A percentile compares a stretch with the other conserved stretches of the same genome.
Evolutionary conservation across 1,284 basidiomycete species (phyloP).

Genomic region (Mrakiaceae sp.): DNA sequence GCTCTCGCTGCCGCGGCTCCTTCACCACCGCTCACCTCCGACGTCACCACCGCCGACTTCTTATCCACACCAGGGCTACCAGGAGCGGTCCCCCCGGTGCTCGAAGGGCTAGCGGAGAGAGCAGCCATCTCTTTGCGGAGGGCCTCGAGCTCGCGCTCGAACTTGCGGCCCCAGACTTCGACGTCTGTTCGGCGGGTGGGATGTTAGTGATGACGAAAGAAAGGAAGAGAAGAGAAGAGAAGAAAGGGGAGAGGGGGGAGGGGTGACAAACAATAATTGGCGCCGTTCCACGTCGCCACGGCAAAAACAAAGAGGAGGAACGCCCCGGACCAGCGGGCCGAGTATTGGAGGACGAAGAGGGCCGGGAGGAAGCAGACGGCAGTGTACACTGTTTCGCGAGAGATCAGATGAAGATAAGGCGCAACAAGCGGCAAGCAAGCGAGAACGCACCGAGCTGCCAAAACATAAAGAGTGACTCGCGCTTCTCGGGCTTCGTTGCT

Average conservation of each 20-base stretch:
- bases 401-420: constrained; percentile 19
- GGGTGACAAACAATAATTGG: constrained; percentile 43
- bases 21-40: too few relatives aligned
- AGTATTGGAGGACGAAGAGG: constrained; percentile 54
- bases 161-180: constrained; percentile 92
- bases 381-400: constrained; percentile 52
- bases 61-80: too few relatives aligned
- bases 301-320: constrained; percentile 69
- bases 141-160: constrained; percentile 78
- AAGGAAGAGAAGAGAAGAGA: not conserved
- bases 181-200: constrained; percentile 41
- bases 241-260: not conserved
- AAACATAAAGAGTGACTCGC: constrained; percentile 64
- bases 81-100: too few relatives aligned
- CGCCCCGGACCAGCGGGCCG: constrained; percentile 49
- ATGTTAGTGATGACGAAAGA: too few relatives aligned
- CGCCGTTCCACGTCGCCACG: constrained; percentile 71
- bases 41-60: too few relatives aligned
- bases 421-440: constrained; percentile 4
- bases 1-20: too few relatives aligned
- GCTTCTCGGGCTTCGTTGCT: constrained; percentile 47
- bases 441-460: constrained; percentile 62
- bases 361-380: constrained; percentile 77
- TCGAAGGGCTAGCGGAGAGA: not conserved
- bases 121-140: constrained; percentile 51